Percentiles rank a stretch among this genome's conserved stretches.
phyloP scores from a whole-genome alignment of 108 stramenopile species.

The Skeletonema tropicum region DNA sequence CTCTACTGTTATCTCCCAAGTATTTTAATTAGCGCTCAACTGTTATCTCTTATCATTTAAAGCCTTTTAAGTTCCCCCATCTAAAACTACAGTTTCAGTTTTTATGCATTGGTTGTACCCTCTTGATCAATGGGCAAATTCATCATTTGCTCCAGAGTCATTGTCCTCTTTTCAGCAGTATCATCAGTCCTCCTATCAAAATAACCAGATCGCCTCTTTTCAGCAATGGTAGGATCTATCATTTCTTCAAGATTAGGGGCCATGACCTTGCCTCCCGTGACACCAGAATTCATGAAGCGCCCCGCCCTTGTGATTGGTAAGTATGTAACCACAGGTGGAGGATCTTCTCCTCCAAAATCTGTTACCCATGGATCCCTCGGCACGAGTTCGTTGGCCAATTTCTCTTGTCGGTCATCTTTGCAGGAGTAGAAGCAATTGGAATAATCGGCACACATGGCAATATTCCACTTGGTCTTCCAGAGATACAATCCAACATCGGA shows the following conservation, averaged over 20 bases:
- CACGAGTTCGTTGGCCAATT: constrained; percentile 28
- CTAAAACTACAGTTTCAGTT: constrained; percentile 1
- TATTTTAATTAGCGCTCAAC: constrained; percentile 1
- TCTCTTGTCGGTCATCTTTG: constrained; percentile 15
- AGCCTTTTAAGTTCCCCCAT: constrained; percentile 11
- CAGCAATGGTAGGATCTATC: constrained; percentile 48
- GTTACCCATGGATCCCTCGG: constrained; percentile 31
- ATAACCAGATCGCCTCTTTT: constrained; percentile 41
- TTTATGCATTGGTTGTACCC: background rate
- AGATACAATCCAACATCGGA: constrained; percentile 46
- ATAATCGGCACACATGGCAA: constrained; percentile 51
- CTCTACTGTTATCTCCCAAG: background rate
- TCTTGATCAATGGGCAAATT: constrained; percentile 20
- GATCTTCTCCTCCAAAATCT: constrained; percentile 21
- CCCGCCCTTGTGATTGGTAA: constrained; percentile 19
- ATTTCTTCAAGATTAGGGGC: constrained; percentile 50
- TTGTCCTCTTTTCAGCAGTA: constrained; percentile 31
- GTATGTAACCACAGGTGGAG: constrained; percentile 33
- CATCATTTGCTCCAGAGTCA: constrained; percentile 39
- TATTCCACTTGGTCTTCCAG: constrained; percentile 35
- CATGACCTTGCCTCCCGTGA: constrained; percentile 1
- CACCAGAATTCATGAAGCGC: background rate
- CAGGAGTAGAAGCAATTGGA: constrained; percentile 48
- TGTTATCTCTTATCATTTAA: constrained; percentile 4
- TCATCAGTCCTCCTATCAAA: constrained; percentile 27